phyloP scores from a whole-genome alignment of 2,329 filamentous ascomycete species.

The Botrytis pseudocinerea region DNA sequence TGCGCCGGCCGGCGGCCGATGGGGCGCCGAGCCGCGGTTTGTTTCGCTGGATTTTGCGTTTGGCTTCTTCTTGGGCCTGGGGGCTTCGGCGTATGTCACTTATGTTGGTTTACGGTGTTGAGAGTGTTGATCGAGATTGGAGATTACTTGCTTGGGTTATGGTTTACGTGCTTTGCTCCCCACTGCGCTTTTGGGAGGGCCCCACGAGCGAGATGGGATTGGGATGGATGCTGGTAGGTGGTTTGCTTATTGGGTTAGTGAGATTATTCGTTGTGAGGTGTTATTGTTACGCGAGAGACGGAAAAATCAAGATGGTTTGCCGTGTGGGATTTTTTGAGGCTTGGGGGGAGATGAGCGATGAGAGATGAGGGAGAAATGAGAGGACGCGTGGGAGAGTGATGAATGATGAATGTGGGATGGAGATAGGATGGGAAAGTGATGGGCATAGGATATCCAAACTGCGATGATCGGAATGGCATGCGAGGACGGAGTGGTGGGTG shows the following conservation, averaged over 20 bases:
- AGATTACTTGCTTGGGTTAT: no score
- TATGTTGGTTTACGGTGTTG: not conserved
- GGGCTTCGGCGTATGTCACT: not conserved
- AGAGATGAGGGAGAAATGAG: not conserved
- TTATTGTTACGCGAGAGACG: not conserved
- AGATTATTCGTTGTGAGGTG: no score
- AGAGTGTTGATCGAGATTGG: not conserved
- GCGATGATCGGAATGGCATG: not conserved
- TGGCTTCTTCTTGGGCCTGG: not conserved
- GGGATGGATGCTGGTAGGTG: no score
- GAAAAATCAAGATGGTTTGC: not conserved
- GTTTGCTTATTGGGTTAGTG: not conserved
- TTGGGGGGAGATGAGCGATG: not conserved
- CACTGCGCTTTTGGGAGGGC: not conserved
- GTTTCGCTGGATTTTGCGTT: not conserved
- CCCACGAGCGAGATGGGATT: not conserved
- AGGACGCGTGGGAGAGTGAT: not conserved
- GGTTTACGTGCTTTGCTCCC: not conserved
- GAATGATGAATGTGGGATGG: not conserved
- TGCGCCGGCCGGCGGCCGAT: not conserved
- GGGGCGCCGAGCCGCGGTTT: not conserved
- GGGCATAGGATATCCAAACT: not conserved
- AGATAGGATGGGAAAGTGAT: no score
- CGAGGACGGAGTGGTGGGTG: not conserved
- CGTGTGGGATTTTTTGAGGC: not conserved